Base-by-base conservation (phyloP, 805 yeast species). In the Starmerella floricola region DNA sequence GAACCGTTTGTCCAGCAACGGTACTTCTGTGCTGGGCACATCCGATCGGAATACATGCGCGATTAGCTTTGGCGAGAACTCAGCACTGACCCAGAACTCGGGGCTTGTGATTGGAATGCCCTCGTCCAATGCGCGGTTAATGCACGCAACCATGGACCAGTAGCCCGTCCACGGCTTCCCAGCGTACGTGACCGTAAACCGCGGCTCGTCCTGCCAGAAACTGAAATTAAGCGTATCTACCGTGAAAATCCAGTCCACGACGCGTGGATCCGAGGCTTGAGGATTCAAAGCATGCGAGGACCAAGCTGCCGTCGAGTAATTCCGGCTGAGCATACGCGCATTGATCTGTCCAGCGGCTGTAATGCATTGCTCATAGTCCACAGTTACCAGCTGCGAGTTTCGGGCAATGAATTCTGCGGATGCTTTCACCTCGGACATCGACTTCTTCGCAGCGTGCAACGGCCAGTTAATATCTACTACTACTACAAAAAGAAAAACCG, bases 121-220 rank as follows among this genome's bases (percentile, higher is more conserved):
- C n/a, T 56, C 56, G 19, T 59, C 65, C 19, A 66, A 45, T 1
- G 70, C 70, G n/a, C 65, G 48, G 48, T 67, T 62, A 15, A 66
- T 53, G 11, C 66, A 66, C 1, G 71, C 71, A 13, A 58, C 61
- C 19, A 66, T 52, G 38, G 69, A 63, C 71, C 71, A 65, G 52
- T 66, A 66, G 10, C 71, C 71, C 1, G 71, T 66, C 53, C 63
- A 66, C 21, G 20, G 30, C 16, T 46, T 30, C 16, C 58, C 63
- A 3, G 58, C 43, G 48, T 58, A 66, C 11, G 44, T 43, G 8
- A 66, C 64, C 5, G 65, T 46, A 45, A 45, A 67, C 16, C 67
- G 45, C 36, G 62, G 64, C 3, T 46, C 48, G 30, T 63, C 65
- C 16, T 67, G 60, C 71, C 71, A 66, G 50, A 66, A 67, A 29